Percentiles rank a stretch among this genome's conserved stretches.
Evolutionary conservation across 2,329 filamentous ascomycete genomes (phyloP).

Genomic region (Cladophialophora chaetospira): DNA sequence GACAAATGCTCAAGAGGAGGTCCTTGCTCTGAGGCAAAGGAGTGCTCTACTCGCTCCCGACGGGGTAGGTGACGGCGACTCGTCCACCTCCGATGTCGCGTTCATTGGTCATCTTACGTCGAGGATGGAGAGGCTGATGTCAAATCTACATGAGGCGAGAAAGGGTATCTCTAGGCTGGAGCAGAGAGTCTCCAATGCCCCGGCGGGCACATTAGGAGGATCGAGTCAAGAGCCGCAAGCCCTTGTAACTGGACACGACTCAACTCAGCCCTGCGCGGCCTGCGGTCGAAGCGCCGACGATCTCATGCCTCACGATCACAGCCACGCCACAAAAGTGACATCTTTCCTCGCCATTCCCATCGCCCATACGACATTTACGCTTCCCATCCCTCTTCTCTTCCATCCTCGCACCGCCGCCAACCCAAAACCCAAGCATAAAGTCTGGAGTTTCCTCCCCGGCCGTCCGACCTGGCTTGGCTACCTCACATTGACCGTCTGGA

Average conservation of each 20-base stretch:
- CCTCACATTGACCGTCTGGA: slow-evolving; percentile 43
- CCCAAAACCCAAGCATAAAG: slow-evolving; percentile 34
- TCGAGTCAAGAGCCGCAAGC: slow-evolving; percentile 20
- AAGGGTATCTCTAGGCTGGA: slow-evolving; percentile 44
- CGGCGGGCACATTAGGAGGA: background rate
- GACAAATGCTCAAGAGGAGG: slow-evolving; percentile 37
- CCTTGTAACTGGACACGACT: background rate
- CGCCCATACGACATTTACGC: slow-evolving; percentile 52
- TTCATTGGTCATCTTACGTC: slow-evolving; percentile 43
- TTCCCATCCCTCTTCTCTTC: slow-evolving; percentile 51
- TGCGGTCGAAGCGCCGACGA: slow-evolving; percentile 15
- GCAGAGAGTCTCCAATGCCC: slow-evolving; percentile 37
- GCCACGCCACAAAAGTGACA: slow-evolving; percentile 37
- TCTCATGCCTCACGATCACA: slow-evolving; percentile 4
- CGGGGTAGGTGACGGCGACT: slow-evolving; percentile 29
- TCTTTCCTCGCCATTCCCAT: slow-evolving; percentile 52
- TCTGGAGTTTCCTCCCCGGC: background rate
- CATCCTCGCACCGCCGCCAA: slow-evolving; percentile 33
- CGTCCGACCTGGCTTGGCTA: slow-evolving; percentile 44
- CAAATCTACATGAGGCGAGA: slow-evolving; percentile 45
- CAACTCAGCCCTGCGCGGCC: slow-evolving; percentile 11
- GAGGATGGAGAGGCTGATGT: slow-evolving; percentile 44
- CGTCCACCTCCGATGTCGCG: slow-evolving; percentile 27
- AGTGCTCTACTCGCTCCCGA: background rate
- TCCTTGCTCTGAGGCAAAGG: slow-evolving; percentile 13